Evolutionary conservation across 2,329 filamentous ascomycete species (phyloP).

Genomic region (Hymenoscyphus salicellus): DNA sequence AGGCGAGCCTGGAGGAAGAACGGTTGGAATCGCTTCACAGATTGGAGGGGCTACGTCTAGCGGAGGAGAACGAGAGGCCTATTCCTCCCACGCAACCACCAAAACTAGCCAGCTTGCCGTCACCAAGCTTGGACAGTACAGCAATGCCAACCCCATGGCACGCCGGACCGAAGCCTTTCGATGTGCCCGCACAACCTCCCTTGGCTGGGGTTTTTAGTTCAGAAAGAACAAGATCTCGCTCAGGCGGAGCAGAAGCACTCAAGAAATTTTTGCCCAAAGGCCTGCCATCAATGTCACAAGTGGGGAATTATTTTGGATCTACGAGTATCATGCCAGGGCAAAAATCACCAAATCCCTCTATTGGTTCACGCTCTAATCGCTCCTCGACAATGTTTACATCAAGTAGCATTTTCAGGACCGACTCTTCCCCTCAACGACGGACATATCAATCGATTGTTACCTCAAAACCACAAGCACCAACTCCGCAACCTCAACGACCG

Average conservation of each 20-base stretch:
- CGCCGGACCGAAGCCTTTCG: conserved; percentile 41
- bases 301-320: conserved; percentile 31
- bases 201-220: conserved; percentile 48
- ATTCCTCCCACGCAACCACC: conserved; percentile 26
- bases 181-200: conserved; percentile 38
- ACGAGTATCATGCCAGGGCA: conserved; percentile 19
- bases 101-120: background rate
- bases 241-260: conserved; percentile 55
- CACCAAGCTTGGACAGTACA: conserved; percentile 30
- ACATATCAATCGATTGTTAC: conserved; percentile 19
- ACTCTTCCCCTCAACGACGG: conserved; percentile 10
- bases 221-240: conserved; percentile 48
- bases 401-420: conserved; percentile 6
- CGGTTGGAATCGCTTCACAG: background rate
- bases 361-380: conserved; percentile 7
- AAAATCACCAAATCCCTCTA: conserved; percentile 12
- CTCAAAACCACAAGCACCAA: conserved; percentile 10
- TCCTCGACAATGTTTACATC: conserved; percentile 15
- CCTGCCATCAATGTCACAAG: conserved; percentile 48
- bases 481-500: conserved; percentile 17
- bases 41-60: background rate
- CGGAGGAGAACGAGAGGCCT: background rate
- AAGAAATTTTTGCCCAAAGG: conserved; percentile 54
- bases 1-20: background rate
- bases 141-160: conserved; percentile 40